Evolutionary conservation across 805 yeast species (phyloP).

Genomic region (Wickerhamomyces queroliae): DNA sequence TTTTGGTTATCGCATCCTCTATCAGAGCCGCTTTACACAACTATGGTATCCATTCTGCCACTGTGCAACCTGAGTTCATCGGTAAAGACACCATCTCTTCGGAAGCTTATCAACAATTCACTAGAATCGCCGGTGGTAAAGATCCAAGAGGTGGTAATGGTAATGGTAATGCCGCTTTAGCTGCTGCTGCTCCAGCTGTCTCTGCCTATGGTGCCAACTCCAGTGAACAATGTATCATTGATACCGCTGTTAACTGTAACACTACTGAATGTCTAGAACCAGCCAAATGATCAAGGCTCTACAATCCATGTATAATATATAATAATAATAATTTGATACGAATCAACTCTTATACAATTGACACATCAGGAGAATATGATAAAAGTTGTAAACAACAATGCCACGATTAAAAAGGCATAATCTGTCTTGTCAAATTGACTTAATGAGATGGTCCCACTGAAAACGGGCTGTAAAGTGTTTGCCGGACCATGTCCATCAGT

Average conservation of each 20-base stretch:
- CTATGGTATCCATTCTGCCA: slow-evolving; percentile 86
- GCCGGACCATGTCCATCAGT: not conserved
- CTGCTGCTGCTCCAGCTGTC: slow-evolving; percentile 8
- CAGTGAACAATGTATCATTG: slow-evolving; percentile 40
- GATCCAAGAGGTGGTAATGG: slow-evolving; percentile 16
- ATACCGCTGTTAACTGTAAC: slow-evolving; percentile 47
- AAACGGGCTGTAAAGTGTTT: not conserved
- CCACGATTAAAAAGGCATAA: not conserved
- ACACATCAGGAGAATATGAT: not conserved
- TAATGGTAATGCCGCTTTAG: slow-evolving; percentile 6
- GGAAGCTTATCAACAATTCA: slow-evolving; percentile 27
- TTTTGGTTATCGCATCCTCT: slow-evolving; percentile 62
- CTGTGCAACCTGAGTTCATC: slow-evolving; percentile 92
- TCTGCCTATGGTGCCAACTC: slow-evolving; percentile 29
- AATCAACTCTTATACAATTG: too few species aligned
- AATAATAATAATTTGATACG: not conserved
- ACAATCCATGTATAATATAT: not conserved
- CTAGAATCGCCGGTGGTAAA: slow-evolving; percentile 28
- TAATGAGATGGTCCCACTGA: too few species aligned
- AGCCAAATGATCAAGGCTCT: not conserved
- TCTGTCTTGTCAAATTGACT: not conserved
- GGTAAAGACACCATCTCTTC: slow-evolving; percentile 22
- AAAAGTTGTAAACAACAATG: not conserved
- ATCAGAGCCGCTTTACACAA: slow-evolving; percentile 77
- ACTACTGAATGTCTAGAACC: slow-evolving; percentile 34